Base-by-base conservation (phyloP, 2,329 filamentous ascomycete genomes). In the Talaromyces amestolkiae region DNA sequence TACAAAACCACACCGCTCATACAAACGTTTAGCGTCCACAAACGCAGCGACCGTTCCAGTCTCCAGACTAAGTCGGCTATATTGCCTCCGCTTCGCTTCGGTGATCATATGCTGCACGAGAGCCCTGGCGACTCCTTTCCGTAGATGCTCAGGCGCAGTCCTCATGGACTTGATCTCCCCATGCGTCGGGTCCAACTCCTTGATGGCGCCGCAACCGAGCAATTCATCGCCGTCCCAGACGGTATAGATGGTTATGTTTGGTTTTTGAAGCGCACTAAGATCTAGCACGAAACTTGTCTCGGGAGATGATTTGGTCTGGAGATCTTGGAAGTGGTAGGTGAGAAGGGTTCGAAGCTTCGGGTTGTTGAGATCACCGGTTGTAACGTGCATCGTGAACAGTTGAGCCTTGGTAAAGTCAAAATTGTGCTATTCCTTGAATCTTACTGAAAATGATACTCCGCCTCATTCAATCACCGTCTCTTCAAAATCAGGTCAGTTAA, bases 341-440 rank as follows among this genome's bases (percentile, higher is more conserved):
- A 59, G 39, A 9, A 59, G 56, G 8, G 56, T 31, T 33, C 45
- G 56, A 37, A 59, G 33, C 27, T 59, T 59, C 22, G 39, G 37
- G 27, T 45, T 59, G 22, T 15, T 33, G 19, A 43, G 56, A 31
- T 59, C 56, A 7, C 56, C 56, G 27, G 39, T 45, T 11, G 37
- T 59, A 19, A 59, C 17, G 24, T 19, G 37, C 81, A 68, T 85
- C 82, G 70, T 83, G 82, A 58, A 58, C 10, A 10, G 35, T 24
- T 58, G 54, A n/a, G 33, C 47, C n/a, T 47, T 6, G 43, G 45
- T 17, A 51, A 13, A 31, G 47, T n/a, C 6, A 19, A 11, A 53
- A 31, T 19, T 11, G 27, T 10, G 27, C 24, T n/a, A 33, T n/a
- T 33, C 1, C 31, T 31, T 33, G 8, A 15, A n/a, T 53, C 15